Evolutionary conservation across 140 eudicot genomes (phyloP), one percentile per base, ranked within the genome.

Genomic region (Oenanthe javanica): DNA sequence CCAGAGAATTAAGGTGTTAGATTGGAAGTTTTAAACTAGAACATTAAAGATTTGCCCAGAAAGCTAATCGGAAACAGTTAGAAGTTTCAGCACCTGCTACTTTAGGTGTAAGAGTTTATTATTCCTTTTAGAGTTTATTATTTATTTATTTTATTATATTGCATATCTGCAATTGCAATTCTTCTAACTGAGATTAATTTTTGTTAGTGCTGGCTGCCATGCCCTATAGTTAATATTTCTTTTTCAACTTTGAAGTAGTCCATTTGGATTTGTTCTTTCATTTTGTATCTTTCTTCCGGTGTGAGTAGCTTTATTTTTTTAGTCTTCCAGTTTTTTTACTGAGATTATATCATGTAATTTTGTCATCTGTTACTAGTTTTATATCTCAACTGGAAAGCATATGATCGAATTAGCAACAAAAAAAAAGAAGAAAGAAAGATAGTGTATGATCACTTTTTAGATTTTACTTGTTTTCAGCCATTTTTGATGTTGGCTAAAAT

Each of bases 61-160:
- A n/a, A 47, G 78, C 78, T 45, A 74, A 74, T 74, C 78, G 3
- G 59, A 74, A 19, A 74, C 59, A 74, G 78, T 74, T 21, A n/a
- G 49, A 46, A 45, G 55, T 74, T 74, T 47, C 50, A 74, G 59
- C 57, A 14, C 59, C 52, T 74, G 36, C 47, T 74, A 74, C 52
- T 74, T 9, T 74, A 74, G 57, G 16, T 74, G 40, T 74, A 74
- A 74, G 55, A 74, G 16, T 74, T 74, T 40, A 40, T 19, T n/a
- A 21, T 47, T 48, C 38, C 59, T 42, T n/a, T n/a, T 73, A 73
- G 77, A 45, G 25, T 74, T 74, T 45, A n/a, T 74, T 47, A 21
- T 43, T 74, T 67, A 67, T 67, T 67, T 67, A 25, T 36, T 67
- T 67, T 67, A 25, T 45, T 9, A 12, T 47, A 45, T 15, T 21